phyloP scores from a whole-genome alignment of 164 flowering plant species.

The Tinospora cordifolia region DNA sequence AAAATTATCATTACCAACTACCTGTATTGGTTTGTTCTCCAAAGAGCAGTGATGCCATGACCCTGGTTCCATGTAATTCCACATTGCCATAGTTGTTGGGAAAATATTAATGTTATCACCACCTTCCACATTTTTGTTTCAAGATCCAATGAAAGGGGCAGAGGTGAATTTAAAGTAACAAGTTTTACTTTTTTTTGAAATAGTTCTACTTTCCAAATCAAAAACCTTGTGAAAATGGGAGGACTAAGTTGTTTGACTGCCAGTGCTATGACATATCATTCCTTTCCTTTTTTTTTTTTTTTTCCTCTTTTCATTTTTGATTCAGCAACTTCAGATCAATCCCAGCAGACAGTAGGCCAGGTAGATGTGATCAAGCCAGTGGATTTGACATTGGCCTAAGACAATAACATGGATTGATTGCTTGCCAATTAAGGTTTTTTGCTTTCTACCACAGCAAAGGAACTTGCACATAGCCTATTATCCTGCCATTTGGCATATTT shows the following conservation, averaged over 20 bases:
- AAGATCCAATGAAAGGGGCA: background rate
- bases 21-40: background rate
- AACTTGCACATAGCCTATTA: too few relatives aligned
- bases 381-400: background rate
- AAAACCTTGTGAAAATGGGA: background rate
- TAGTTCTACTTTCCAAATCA: too few relatives aligned
- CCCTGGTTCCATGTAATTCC: background rate
- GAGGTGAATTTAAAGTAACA: background rate
- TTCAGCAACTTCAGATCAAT: background rate
- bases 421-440: too few relatives aligned
- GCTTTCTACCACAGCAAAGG: too few relatives aligned
- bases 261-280: background rate
- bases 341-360: background rate
- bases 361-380: background rate
- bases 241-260: background rate
- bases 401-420: too few relatives aligned
- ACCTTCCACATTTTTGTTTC: background rate
- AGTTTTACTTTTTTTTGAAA: background rate
- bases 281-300: too few relatives aligned
- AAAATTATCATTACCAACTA: background rate
- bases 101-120: background rate
- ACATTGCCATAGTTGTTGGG: background rate
- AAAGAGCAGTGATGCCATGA: background rate
- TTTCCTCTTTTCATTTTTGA: background rate
- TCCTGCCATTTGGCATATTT: too few relatives aligned